Evolutionary conservation across 2,329 filamentous ascomycete genomes (phyloP), one percentile per base, ranked within the genome.

Genomic region (Daldinia eschscholtzii): DNA sequence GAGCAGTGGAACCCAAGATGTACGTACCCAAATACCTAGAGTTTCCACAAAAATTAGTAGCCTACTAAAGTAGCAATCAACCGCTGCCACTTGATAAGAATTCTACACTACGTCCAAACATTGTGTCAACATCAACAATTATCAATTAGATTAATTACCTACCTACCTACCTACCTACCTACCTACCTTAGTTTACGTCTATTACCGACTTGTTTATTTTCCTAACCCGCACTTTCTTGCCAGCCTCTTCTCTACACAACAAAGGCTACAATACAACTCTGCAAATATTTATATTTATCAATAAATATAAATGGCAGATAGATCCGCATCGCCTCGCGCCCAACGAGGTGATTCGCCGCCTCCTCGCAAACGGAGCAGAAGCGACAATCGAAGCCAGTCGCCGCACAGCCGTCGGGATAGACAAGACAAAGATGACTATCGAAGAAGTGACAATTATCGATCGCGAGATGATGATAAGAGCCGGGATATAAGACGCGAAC

Each of bases 381-480:
- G 60, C 30, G 59, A 73, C 42, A 60, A 74, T 39, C 76, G 76
- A 69, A 77, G 76, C 61, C 70, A 65, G n/a, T 77, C 76, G 41
- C 76, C 76, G 39, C 74, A 62, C 48, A 74, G 72, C 62, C 64
- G 72, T 6, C 59, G 44, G 26, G 61, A 68, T 44, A 62, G 69
- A 53, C 62, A 68, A 20, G 73, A 75, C 37, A 62, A 64, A 52
- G 69, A 73, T 37, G 65, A 13, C 33, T 41, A 70, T 37, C 50
- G 73, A 63, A 68, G 70, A 67, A 67, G 50, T 18, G 73, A 76
- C 26, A 70, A 65, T 18, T 75, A 75, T 50, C 71, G 72, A 13
- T 30, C 72, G 33, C 73, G 71, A 53, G 67, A 72, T 28, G 58
- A 65, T 12, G 63, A 69, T 12, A 64, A 67, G 26, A 39, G 30